A percentile compares a stretch with the other conserved stretches of the same genome.
phyloP scores from a whole-genome alignment of 1,284 basidiomycete genomes.

The Puccinia hordei region DNA sequence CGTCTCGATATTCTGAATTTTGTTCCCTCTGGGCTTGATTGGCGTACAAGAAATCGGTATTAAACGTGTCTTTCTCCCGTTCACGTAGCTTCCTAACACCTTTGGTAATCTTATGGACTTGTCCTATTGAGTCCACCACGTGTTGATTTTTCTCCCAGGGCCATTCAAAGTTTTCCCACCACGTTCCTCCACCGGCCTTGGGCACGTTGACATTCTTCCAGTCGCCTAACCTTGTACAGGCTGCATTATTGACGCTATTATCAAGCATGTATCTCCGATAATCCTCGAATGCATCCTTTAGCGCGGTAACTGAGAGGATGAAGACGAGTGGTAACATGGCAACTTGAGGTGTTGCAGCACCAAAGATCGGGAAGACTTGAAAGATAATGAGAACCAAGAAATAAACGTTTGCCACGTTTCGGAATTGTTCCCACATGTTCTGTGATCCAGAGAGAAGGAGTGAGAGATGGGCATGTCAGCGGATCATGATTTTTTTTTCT shows the following conservation, averaged over 20 bases:
- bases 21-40: slow-evolving; percentile 62
- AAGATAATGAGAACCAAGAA: slow-evolving; percentile 81
- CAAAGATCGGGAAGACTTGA: slow-evolving; percentile 88
- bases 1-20: slow-evolving; percentile 53
- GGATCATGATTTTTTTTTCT: background rate
- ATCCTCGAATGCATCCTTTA: slow-evolving; percentile 94
- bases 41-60: slow-evolving; percentile 60
- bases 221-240: slow-evolving; percentile 78
- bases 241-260: slow-evolving; percentile 87
- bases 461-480: slow-evolving; percentile 47
- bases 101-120: slow-evolving; percentile 67
- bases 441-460: background rate
- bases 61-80: slow-evolving; percentile 70
- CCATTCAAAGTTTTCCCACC: slow-evolving; percentile 52
- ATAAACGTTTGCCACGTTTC: slow-evolving; percentile 85
- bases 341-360: slow-evolving; percentile 78
- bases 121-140: slow-evolving; percentile 40
- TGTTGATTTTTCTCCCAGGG: slow-evolving; percentile 54
- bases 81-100: slow-evolving; percentile 84
- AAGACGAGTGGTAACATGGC: slow-evolving; percentile 84
- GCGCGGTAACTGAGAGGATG: slow-evolving; percentile 82
- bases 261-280: slow-evolving; percentile 82
- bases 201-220: slow-evolving; percentile 86
- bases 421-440: slow-evolving; percentile 58
- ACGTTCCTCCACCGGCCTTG: slow-evolving; percentile 60